Conservation (phyloP, 257 asterid genomes). For the Forsythia viridissima region DNA sequence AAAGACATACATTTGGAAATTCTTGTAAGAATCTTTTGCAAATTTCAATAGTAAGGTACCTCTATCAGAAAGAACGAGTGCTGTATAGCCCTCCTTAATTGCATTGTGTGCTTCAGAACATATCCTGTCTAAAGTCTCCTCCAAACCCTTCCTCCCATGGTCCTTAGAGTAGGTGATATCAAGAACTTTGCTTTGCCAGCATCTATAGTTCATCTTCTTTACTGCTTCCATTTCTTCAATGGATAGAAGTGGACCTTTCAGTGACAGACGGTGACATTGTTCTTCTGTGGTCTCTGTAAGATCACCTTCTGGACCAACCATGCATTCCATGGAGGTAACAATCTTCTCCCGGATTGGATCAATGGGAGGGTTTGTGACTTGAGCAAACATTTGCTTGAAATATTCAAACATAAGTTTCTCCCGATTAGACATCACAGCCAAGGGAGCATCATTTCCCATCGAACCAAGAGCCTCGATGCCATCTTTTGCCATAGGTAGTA, state of each 20-base stretch:
- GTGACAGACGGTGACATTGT: constrained; percentile 93
- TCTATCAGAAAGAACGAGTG: constrained; percentile 91
- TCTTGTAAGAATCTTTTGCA: too few species aligned
- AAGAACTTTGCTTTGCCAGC: constrained; percentile 92
- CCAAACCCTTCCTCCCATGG: constrained; percentile 80
- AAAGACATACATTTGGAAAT: too few species aligned
- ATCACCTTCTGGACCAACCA: constrained; percentile 99
- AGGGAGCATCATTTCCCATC: constrained; percentile 98
- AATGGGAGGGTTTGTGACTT: constrained; percentile 97
- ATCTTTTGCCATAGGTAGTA: constrained; percentile 96
- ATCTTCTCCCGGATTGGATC: constrained; percentile 98
- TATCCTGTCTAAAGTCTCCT: constrained; percentile 86
- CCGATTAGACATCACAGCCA: constrained; percentile 96
- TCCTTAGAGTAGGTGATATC: constrained; percentile 79
- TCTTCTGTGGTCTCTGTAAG: constrained; percentile 97
- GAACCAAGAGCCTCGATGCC: constrained; percentile 98
- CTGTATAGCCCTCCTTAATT: constrained; percentile 83
- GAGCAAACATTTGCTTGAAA: constrained; percentile 99
- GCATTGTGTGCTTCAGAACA: constrained; percentile 88
- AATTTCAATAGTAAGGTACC: constrained; percentile 39
- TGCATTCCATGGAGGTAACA: constrained; percentile 96
- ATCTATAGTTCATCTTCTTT: constrained; percentile 88
- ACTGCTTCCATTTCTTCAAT: constrained; percentile 90
- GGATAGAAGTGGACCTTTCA: constrained; percentile 85
- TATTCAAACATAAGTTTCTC: constrained; percentile 94